Conservation (phyloP, 2,329 filamentous ascomycete species). For the Claviceps pazoutovae region DNA sequence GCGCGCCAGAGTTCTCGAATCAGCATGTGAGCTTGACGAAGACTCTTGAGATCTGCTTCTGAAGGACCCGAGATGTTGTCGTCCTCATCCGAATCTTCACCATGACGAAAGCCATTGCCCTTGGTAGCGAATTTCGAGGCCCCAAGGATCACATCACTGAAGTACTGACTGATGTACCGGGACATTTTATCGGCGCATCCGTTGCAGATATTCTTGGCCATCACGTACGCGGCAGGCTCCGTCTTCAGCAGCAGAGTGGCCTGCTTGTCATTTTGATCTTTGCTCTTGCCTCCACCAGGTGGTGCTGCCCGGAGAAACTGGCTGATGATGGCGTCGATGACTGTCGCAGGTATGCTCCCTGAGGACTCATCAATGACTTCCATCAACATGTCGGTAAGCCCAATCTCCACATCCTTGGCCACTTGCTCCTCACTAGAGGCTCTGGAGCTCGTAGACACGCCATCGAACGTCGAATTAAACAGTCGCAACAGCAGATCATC, state of each 20-base stretch:
- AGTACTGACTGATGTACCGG: slow-evolving; percentile 87
- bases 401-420: slow-evolving; percentile 84
- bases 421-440: slow-evolving; percentile 65
- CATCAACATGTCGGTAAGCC: slow-evolving; percentile 75
- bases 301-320: slow-evolving; percentile 87
- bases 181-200: slow-evolving; percentile 87
- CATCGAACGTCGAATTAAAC: slow-evolving; percentile 85
- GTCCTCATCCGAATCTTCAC: slow-evolving; percentile 52
- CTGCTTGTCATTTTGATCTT: slow-evolving; percentile 59
- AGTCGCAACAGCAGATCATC: slow-evolving; percentile 68
- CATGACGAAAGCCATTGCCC: slow-evolving; percentile 42
- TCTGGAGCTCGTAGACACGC: slow-evolving; percentile 66
- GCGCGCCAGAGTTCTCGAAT: slow-evolving; percentile 90
- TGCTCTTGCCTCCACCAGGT: slow-evolving; percentile 45
- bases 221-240: slow-evolving; percentile 83
- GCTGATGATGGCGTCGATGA: slow-evolving; percentile 85
- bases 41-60: slow-evolving; percentile 73
- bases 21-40: slow-evolving; percentile 77
- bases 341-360: slow-evolving; percentile 57
- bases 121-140: slow-evolving; percentile 49
- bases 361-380: slow-evolving; percentile 77
- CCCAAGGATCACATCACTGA: slow-evolving; percentile 91
- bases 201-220: slow-evolving; percentile 91
- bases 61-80: slow-evolving; percentile 48
- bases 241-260: slow-evolving; percentile 75